These are phyloP conservation scores for Plasmodium fragile DNA, from an alignment of 169 alveolate genomes.

Conservation along the genomic window DNA sequence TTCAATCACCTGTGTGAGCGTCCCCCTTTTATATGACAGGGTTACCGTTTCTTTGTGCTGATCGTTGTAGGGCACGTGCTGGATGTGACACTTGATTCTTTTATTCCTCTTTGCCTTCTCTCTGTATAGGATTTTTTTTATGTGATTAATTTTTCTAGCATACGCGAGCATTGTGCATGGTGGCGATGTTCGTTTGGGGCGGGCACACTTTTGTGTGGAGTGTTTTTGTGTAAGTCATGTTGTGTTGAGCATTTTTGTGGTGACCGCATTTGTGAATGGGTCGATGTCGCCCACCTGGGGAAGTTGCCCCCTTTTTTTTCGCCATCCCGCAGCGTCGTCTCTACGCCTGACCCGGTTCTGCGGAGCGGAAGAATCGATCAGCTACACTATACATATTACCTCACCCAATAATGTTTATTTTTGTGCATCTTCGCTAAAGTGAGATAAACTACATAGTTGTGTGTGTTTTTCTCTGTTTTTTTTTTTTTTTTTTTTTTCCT, in stretches of 20 bases:
- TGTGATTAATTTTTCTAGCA: conserved; percentile 20
- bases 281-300: background rate
- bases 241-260: background rate
- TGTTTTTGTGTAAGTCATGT: background rate
- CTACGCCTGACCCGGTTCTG: background rate
- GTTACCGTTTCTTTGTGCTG: conserved; percentile 24
- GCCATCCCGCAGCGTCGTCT: background rate
- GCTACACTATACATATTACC: background rate
- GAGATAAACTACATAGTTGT: background rate
- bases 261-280: background rate
- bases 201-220: background rate
- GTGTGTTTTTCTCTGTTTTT: background rate
- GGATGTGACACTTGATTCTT: background rate
- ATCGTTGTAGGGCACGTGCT: background rate
- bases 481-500: no score
- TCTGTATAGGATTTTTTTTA: conserved; percentile 36
- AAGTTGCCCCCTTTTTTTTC: background rate
- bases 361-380: background rate
- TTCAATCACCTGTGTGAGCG: conserved; percentile 39
- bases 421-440: background rate
- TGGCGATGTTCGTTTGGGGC: background rate
- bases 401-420: background rate
- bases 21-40: conserved; percentile 18
- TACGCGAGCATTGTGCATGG: conserved; percentile 17
- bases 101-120: conserved; percentile 30